Conservation (phyloP, 78 protist genomes). For the Dictyostelium citrinum region DNA sequence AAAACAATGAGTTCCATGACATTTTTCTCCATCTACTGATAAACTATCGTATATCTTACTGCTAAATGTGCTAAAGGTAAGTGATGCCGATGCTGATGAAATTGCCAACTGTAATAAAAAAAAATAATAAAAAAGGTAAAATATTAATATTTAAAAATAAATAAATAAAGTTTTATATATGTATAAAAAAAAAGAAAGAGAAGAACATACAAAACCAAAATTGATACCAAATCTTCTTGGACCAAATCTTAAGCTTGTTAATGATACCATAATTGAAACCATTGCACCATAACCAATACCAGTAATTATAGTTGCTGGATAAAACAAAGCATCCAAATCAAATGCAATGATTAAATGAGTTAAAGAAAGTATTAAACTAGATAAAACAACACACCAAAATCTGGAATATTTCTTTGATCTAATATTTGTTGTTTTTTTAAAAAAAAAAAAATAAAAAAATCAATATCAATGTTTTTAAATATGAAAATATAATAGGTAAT, state of each 20-base stretch:
- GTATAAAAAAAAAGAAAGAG: too few species aligned
- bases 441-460: background rate
- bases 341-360: slow-evolving; percentile 38
- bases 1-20: slow-evolving; percentile 34
- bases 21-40: background rate
- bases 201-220: slow-evolving; percentile 47
- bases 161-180: too few species aligned
- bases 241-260: slow-evolving; percentile 39
- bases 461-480: background rate
- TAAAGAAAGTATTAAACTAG: slow-evolving; percentile 3
- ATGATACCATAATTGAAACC: slow-evolving; percentile 22
- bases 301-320: background rate
- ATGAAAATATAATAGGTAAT: background rate
- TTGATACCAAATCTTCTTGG: slow-evolving; percentile 56
- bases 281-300: slow-evolving; percentile 72
- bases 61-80: slow-evolving; percentile 3
- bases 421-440: background rate
- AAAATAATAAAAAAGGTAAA: background rate
- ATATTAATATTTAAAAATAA: too few species aligned
- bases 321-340: background rate
- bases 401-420: slow-evolving; percentile 38
- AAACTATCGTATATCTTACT: slow-evolving; percentile 31
- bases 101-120: slow-evolving; percentile 13
- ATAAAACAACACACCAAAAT: slow-evolving; percentile 39
- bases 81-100: slow-evolving; percentile 52